Base-by-base conservation (phyloP, 139 green algal species). In the Chlorella sp. region DNA sequence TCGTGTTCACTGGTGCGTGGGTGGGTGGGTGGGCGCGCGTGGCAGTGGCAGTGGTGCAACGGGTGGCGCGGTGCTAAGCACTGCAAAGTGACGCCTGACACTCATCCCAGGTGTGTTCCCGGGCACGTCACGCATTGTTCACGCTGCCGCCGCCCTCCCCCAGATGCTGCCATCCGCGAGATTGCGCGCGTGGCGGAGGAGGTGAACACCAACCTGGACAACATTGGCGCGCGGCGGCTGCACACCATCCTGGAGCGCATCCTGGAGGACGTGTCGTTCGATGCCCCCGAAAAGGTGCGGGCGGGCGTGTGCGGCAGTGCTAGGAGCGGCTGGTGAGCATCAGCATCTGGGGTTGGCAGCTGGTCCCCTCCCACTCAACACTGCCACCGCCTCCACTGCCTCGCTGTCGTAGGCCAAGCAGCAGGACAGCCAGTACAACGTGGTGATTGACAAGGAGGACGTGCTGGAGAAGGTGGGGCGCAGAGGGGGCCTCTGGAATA, bases 201-300 rank as follows among this genome's bases (percentile, higher is more conserved):
- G 88, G 91, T 98, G 30, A 96, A 97, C 88, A 87, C 85, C 16
- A 88, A 76, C 34, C 83, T 98, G 64, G 95, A 99, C 85, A 98
- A 99, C 93, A 99, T 99, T 62, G 96, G 96, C 26, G 96, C 96
- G 11, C 88, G 96, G 41, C 91, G 96, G 70, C 89, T 99, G 85
- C 94, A 99, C 90, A 98, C 96, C 20, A 91, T 99, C 3, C 84
- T 99, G 64, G 97, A 99, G 87, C 87, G 94, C 14, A 94, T 99
- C 38, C 68, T 99, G 64, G 96, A 98, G 81, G 94, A 98, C 43
- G 93, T 99, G 44, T 94, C 85, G 69, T 99, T 98, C 83, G 79
- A 93, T 17, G 97, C 97, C 26, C 97, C 96, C 20, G 96, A 99
- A 36, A 83, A 73, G 77, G 77, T 83, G 58, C 7, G 19, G 56